Conservation (phyloP, 2,329 filamentous ascomycete genomes). For the Plenodomus tracheiphilus region DNA sequence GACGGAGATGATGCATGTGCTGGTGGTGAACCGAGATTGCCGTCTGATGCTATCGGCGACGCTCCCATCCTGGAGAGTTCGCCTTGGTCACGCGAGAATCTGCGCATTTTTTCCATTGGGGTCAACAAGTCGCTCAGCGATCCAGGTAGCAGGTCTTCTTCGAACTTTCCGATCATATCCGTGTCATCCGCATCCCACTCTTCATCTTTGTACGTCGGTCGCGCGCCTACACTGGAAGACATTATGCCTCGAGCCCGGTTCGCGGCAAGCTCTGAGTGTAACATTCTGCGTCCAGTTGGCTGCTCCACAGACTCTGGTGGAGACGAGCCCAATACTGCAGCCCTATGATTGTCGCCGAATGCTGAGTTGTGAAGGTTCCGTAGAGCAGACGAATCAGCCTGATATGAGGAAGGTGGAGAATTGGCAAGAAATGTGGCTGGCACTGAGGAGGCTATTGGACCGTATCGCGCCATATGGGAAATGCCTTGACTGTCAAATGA, state of each 20-base stretch:
- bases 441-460: constrained; percentile 88
- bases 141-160: constrained; percentile 85
- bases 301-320: constrained; percentile 67
- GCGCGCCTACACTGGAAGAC: constrained; percentile 62
- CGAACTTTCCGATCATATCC: constrained; percentile 69
- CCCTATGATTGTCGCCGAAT: constrained; percentile 71
- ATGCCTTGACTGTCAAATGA: constrained; percentile 97
- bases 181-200: constrained; percentile 55
- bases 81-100: constrained; percentile 61
- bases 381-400: constrained; percentile 63
- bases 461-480: constrained; percentile 86
- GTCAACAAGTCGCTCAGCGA: constrained; percentile 66
- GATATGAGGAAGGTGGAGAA: constrained; percentile 70
- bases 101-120: constrained; percentile 62
- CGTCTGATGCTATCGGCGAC: constrained; percentile 49
- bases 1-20: constrained; percentile 60
- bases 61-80: constrained; percentile 57
- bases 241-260: constrained; percentile 57
- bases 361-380: constrained; percentile 67
- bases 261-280: constrained; percentile 67
- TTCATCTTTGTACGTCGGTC: constrained; percentile 50
- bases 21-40: constrained; percentile 56
- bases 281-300: constrained; percentile 61
- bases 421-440: constrained; percentile 91
- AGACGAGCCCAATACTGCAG: constrained; percentile 51